Evolutionary conservation across 2,329 filamentous ascomycete species (phyloP).

Genomic region (Paecilomyces niveus): DNA sequence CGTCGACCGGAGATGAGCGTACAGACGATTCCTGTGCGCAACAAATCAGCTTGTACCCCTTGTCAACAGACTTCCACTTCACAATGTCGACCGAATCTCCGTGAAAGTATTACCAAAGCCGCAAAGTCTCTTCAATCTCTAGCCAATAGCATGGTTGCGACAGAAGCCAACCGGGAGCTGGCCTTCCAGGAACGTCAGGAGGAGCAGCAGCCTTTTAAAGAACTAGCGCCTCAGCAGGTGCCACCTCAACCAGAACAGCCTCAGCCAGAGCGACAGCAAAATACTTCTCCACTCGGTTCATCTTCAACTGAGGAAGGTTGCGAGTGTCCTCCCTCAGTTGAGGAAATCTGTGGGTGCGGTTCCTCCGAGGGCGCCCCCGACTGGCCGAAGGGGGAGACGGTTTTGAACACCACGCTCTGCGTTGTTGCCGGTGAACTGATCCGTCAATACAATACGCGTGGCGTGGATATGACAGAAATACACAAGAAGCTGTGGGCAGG

Average conservation of each 20-base stretch:
- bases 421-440: constrained; percentile 32
- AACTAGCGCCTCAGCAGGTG: not conserved
- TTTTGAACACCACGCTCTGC: constrained; percentile 30
- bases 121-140: not conserved
- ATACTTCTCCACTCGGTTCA: not conserved
- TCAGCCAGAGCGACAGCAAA: not conserved
- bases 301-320: constrained; percentile 12
- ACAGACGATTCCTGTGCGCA: not conserved
- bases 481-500: constrained; percentile 26
- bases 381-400: constrained; percentile 15
- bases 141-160: not conserved
- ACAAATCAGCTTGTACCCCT: not conserved
- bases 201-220: not conserved
- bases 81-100: not conserved
- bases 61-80: not conserved
- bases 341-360: not conserved
- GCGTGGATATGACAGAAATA: constrained; percentile 29
- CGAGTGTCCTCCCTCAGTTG: constrained; percentile 14
- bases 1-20: constrained; percentile 3
- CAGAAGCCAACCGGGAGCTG: not conserved
- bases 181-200: not conserved
- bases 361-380: not conserved
- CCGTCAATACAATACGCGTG: constrained; percentile 29
- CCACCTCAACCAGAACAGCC: not conserved
- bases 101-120: not conserved